Evolutionary conservation across 306 rosid species (phyloP), one percentile per base, ranked within the genome.

Genomic region (Prunus fruticosa): DNA sequence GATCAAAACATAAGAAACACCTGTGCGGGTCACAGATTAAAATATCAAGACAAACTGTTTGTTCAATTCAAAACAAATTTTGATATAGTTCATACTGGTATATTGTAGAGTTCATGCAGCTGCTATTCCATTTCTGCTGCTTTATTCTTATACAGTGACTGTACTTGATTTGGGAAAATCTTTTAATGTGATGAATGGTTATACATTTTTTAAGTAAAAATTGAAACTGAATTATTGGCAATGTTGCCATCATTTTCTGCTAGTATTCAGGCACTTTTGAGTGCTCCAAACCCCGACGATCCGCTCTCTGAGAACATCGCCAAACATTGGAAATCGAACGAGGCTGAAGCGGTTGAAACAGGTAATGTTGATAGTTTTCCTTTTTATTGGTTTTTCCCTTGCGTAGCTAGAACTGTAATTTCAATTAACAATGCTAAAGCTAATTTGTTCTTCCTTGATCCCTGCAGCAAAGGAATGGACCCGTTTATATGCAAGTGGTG

Each of bases 261-360:
- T 69, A 94, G 98, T 76, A 92, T 94, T 82, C 98, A 94, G 85
- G 98, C 98, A 11, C 98, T 94, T 69, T 86, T 94, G 76, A 94
- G 98, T 79, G 98, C 98, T 41, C 98, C 98, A 13, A 94, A 94
- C 76, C 98, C 98, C 0, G 98, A 94, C 20, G 98, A 94, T 79
- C 98, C 98, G 1, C 98, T 94, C 25, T 94, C 98, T 11, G 98
- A 94, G 85, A 94, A 94, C 86, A 92, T 94, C 34, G 98, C 98
- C 2, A 94, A 94, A 85, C 97, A 94, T 74, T 94, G 98, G 98
- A 94, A 94, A 84, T 51, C 85, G 5, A 94, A 92, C 1, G 98
- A 94, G 81, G 97, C 74, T 0, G 98, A 94, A 83, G 98, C 98
- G 43, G 98, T 94, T 56, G 98, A 94, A 92, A 94, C 97, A 64